Base-by-base conservation (phyloP, 306 rosid species). In the Abrus precatorius region DNA sequence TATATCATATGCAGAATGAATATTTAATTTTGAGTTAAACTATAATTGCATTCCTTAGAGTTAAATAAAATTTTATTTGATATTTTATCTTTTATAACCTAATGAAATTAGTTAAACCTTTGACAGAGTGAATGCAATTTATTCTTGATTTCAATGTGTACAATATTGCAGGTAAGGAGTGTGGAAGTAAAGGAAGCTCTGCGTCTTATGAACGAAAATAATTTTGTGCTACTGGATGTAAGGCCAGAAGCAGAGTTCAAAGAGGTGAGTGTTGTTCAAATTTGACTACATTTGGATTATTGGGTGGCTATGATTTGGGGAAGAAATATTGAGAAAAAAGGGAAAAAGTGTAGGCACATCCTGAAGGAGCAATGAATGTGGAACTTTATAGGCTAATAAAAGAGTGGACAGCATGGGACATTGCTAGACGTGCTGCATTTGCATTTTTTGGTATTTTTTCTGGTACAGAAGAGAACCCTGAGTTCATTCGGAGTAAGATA, bases 361-460 rank as follows among this genome's bases (percentile, higher is more conserved):
- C 64, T 9, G 38, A 38, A 30, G 64, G n/a, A 8, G 64, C 64
- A 59, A 29, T 59, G 38, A 59, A 59, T 59, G 64, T 59, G 38
- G n/a, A 59, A 59, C 1, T 59, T 28, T 59, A 59, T 59, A 59
- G 64, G 9, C 64, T 59, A 29, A 59, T 59, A 29, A 59, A 59
- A 59, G 64, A 59, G 64, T 59, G 64, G 64, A 59, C 64, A 59
- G 64, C 64, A 59, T 59, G 64, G 64, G 64, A 59, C 14, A 59
- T 59, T 59, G 64, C 64, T 2, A 59, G 64, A 59, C 64, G 64
- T 30, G 64, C 64, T 29, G 64, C 38, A 29, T 59, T 59, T 30
- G 38, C 40, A 30, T 59, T 59, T 59, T 59, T 59, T 59, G 64
- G 64, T 1, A 59, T 59, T 59, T 56, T 59, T 59, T 1, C 64